phyloP scores from a whole-genome alignment of 192 early-diverging fungal genomes.

The Coemansia sp. region DNA sequence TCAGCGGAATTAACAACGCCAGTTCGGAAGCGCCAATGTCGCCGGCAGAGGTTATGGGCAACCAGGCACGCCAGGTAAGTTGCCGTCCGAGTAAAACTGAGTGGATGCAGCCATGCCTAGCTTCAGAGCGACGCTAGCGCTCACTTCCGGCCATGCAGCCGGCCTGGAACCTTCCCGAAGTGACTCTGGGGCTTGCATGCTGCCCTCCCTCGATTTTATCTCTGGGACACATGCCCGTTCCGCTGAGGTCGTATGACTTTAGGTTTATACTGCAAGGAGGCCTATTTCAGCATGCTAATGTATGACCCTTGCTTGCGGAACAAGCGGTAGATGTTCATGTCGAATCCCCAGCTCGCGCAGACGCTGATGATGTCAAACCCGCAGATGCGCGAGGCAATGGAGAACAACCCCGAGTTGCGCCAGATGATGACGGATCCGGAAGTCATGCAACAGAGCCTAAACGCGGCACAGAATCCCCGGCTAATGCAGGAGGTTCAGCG shows the following conservation, averaged over 20 bases:
- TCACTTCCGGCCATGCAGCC: neutral
- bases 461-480: constrained; percentile 46
- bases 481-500: constrained; percentile 53
- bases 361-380: constrained; percentile 48
- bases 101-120: neutral
- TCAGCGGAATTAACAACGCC: constrained; percentile 22
- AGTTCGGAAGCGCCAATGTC: constrained; percentile 8
- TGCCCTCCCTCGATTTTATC: neutral
- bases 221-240: neutral
- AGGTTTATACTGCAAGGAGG: neutral
- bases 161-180: neutral
- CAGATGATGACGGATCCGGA: constrained; percentile 41
- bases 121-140: too few species aligned
- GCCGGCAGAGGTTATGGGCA: neutral
- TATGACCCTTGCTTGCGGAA: neutral
- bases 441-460: constrained; percentile 37
- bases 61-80: constrained; percentile 41
- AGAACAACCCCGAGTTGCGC: constrained; percentile 50
- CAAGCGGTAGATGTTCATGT: constrained; percentile 21
- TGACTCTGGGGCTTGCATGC: neutral
- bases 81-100: neutral
- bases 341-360: constrained; percentile 35
- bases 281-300: neutral
- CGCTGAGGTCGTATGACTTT: too few species aligned
- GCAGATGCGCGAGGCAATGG: constrained; percentile 35